These are phyloP conservation scores for Petunia hybrid DNA, from an alignment of 305 asterid genomes.

Conservation along the genomic window DNA sequence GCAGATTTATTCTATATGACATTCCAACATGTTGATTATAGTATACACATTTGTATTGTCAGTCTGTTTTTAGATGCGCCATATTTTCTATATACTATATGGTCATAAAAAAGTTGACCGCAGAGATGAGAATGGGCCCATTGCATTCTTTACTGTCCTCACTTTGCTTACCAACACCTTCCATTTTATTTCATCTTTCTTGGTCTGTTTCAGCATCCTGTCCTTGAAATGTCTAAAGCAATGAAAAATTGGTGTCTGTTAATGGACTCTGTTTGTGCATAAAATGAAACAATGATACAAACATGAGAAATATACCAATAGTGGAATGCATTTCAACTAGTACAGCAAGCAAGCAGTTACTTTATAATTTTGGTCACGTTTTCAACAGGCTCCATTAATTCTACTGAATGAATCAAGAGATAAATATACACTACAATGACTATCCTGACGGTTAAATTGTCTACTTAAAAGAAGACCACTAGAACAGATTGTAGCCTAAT, in stretches of 20 bases:
- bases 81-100: background rate
- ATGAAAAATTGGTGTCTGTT: too few relatives aligned
- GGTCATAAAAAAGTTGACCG: slow-evolving; percentile 42
- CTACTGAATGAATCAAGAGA: background rate
- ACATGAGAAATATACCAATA: too few relatives aligned
- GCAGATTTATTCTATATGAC: too few relatives aligned
- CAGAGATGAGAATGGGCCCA: slow-evolving; percentile 47
- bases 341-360: too few relatives aligned
- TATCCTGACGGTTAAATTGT: background rate
- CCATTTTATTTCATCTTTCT: slow-evolving; percentile 71
- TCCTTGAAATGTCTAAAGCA: slow-evolving; percentile 72
- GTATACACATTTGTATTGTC: too few relatives aligned
- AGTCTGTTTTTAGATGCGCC: too few relatives aligned
- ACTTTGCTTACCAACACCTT: slow-evolving; percentile 67
- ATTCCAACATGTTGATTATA: background rate
- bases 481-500: too few relatives aligned
- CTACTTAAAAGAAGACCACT: too few relatives aligned
- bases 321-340: too few relatives aligned
- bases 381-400: background rate
- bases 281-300: too few relatives aligned
- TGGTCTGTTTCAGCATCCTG: slow-evolving; percentile 67
- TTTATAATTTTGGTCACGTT: background rate
- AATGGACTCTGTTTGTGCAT: too few relatives aligned
- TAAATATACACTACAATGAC: background rate
- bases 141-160: slow-evolving; percentile 51